phyloP scores from a whole-genome alignment of 345 rosid species.

The Fremontodendron californicum region DNA sequence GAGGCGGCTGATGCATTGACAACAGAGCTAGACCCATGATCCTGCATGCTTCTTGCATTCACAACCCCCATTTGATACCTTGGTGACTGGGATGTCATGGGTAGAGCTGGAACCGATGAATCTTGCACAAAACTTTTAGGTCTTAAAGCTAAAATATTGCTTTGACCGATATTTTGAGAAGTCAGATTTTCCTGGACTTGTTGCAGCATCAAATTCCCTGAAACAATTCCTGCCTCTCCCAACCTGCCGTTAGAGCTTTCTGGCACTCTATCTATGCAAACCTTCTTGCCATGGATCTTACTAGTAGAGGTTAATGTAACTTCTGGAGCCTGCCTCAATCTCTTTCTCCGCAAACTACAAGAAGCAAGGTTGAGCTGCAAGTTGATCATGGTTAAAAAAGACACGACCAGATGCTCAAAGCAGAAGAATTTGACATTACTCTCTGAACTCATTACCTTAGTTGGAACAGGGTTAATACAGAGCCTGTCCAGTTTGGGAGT shows the following conservation, averaged over 20 bases:
- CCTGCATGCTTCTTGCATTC: slow-evolving; percentile 55
- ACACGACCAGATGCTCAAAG: slow-evolving; percentile 1
- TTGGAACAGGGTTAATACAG: slow-evolving; percentile 40
- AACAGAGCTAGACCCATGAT: slow-evolving; percentile 53
- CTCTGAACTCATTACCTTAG: slow-evolving; percentile 44
- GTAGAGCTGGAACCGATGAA: slow-evolving; percentile 41
- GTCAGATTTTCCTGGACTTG: slow-evolving; percentile 54
- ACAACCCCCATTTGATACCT: slow-evolving; percentile 57
- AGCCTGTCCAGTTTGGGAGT: slow-evolving; percentile 84
- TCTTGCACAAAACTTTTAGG: slow-evolving; percentile 55
- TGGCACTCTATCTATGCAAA: slow-evolving; percentile 62
- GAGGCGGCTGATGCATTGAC: slow-evolving; percentile 48
- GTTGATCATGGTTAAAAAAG: slow-evolving; percentile 16
- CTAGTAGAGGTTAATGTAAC: slow-evolving; percentile 52
- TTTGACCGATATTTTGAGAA: slow-evolving; percentile 54
- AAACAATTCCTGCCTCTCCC: slow-evolving; percentile 43
- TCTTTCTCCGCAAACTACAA: slow-evolving; percentile 60
- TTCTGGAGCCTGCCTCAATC: slow-evolving; percentile 66
- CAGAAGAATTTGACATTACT: neutral
- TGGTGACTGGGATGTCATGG: slow-evolving; percentile 48
- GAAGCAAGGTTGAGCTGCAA: slow-evolving; percentile 71
- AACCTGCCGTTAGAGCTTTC: slow-evolving; percentile 58
- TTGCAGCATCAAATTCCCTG: slow-evolving; percentile 45
- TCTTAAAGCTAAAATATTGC: slow-evolving; percentile 44
- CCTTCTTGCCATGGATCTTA: slow-evolving; percentile 72